Percentiles rank a stretch among this genome's conserved stretches.
These are phyloP conservation scores for Hyphopichia wangnamkhiaoensis DNA, from an alignment of 1,139 yeast species.

Conservation along the genomic window DNA sequence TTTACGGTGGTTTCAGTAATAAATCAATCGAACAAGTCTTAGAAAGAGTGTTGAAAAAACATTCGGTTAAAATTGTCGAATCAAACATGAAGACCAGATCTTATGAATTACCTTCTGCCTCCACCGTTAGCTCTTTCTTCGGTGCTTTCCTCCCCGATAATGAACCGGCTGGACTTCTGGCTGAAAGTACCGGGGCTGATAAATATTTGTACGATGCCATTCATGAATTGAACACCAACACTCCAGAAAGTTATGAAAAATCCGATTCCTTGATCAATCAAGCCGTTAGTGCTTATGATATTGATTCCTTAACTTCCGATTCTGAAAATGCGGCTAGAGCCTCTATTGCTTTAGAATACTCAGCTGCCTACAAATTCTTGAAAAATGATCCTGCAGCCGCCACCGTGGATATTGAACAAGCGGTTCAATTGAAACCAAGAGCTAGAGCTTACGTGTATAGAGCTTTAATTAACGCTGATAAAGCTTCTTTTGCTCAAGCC, in stretches of 20 bases:
- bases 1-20: slow-evolving; percentile 77
- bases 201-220: slow-evolving; percentile 70
- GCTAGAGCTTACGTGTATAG: slow-evolving; percentile 81
- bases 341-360: slow-evolving; percentile 74
- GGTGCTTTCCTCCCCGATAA: slow-evolving; percentile 62
- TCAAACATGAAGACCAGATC: slow-evolving; percentile 54
- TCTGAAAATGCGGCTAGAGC: slow-evolving; percentile 53
- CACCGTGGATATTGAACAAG: slow-evolving; percentile 56
- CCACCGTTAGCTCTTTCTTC: slow-evolving; percentile 83
- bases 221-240: slow-evolving; percentile 59
- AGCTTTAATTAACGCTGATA: slow-evolving; percentile 85
- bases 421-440: slow-evolving; percentile 72
- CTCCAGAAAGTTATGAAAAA: slow-evolving; percentile 69
- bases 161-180: slow-evolving; percentile 52
- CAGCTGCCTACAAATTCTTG: slow-evolving; percentile 81
- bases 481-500: slow-evolving; percentile 62
- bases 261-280: slow-evolving; percentile 71
- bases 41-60: slow-evolving; percentile 83
- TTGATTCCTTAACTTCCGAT: slow-evolving; percentile 33
- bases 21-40: slow-evolving; percentile 76
- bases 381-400: slow-evolving; percentile 72
- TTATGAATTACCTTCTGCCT: slow-evolving; percentile 76
- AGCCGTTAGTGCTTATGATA: slow-evolving; percentile 60
- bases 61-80: slow-evolving; percentile 67
- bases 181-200: slow-evolving; percentile 53